Percentiles rank a stretch among this genome's conserved stretches.
phyloP scores from a whole-genome alignment of 371 early-diverging fungal species.

The Rhizomucor miehei region DNA sequence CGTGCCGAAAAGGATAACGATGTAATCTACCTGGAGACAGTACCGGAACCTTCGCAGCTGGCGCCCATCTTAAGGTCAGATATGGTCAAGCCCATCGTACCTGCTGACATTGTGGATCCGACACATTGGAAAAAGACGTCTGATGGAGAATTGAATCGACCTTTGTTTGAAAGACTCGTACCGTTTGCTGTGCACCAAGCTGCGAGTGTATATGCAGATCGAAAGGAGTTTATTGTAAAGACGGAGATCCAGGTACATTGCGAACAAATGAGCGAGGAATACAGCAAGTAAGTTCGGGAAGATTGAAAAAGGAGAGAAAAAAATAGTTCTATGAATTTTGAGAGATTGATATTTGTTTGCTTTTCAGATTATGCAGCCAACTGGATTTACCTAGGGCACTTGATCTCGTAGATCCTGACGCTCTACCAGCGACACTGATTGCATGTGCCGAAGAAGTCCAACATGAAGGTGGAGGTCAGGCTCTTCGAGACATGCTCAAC shows the following conservation, averaged over 20 bases:
- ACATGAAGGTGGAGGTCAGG: conserved; percentile 64
- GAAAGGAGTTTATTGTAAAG: conserved; percentile 69
- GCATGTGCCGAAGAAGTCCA: conserved; percentile 73
- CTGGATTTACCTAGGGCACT: conserved; percentile 21
- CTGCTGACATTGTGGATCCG: conserved; percentile 24
- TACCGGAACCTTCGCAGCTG: conserved; percentile 64
- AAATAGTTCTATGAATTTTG: too few species aligned
- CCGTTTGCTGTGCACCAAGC: conserved; percentile 92
- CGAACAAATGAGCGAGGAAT: conserved; percentile 59
- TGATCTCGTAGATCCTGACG: conserved; percentile 48
- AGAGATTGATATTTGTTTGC: too few species aligned
- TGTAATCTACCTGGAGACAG: conserved; percentile 76
- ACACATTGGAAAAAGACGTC: conserved; percentile 24
- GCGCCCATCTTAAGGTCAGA: conserved; percentile 63
- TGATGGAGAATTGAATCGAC: conserved; percentile 56
- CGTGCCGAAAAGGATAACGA: conserved; percentile 89
- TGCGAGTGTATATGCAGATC: conserved; percentile 74
- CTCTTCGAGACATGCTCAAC: conserved; percentile 61
- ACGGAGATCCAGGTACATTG: conserved; percentile 60
- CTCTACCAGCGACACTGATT: conserved; percentile 64
- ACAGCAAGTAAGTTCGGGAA: conserved; percentile 43
- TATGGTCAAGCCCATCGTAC: conserved; percentile 68
- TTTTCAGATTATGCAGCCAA: conserved; percentile 19
- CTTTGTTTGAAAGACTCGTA: conserved; percentile 80
- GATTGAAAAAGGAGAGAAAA: too few species aligned